Evolutionary conservation across 345 rosid genomes (phyloP).

Genomic region (Passiflora organensis): DNA sequence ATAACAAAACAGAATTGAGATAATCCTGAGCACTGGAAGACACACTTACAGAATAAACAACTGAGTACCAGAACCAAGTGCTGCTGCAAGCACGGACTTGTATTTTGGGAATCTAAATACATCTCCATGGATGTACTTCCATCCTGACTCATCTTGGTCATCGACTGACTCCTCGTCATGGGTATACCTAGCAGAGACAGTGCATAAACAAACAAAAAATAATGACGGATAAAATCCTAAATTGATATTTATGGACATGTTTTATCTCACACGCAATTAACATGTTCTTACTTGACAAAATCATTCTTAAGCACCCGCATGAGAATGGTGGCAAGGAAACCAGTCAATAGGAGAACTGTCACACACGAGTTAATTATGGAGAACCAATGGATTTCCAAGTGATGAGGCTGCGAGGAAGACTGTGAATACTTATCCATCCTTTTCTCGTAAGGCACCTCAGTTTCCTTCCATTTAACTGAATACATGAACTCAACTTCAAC

Average conservation of each 20-base stretch:
- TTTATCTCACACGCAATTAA: not conserved
- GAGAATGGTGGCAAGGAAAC: slow-evolving; percentile 86
- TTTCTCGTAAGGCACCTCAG: slow-evolving; percentile 68
- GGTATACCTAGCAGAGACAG: slow-evolving; percentile 43
- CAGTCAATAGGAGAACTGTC: slow-evolving; percentile 84
- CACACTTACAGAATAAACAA: slow-evolving; percentile 67
- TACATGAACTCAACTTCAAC: slow-evolving; percentile 76
- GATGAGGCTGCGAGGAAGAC: slow-evolving; percentile 86
- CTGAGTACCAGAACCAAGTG: slow-evolving; percentile 76
- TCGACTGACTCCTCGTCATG: slow-evolving; percentile 89
- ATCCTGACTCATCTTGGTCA: slow-evolving; percentile 85
- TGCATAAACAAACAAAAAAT: not conserved
- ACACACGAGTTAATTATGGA: slow-evolving; percentile 86
- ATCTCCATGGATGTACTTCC: slow-evolving; percentile 87
- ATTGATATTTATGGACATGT: not conserved
- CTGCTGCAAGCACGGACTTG: slow-evolving; percentile 71
- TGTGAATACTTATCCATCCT: slow-evolving; percentile 86
- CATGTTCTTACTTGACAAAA: slow-evolving; percentile 67
- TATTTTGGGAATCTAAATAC: slow-evolving; percentile 71
- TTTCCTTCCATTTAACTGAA: slow-evolving; percentile 88
- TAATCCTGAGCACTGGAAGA: not conserved
- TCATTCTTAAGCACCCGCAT: slow-evolving; percentile 89
- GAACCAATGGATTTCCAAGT: slow-evolving; percentile 93
- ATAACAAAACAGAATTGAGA: not conserved
- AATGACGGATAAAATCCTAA: not conserved